Conservation (phyloP, 768 basidiomycete species). For the Russula vinacea region DNA sequence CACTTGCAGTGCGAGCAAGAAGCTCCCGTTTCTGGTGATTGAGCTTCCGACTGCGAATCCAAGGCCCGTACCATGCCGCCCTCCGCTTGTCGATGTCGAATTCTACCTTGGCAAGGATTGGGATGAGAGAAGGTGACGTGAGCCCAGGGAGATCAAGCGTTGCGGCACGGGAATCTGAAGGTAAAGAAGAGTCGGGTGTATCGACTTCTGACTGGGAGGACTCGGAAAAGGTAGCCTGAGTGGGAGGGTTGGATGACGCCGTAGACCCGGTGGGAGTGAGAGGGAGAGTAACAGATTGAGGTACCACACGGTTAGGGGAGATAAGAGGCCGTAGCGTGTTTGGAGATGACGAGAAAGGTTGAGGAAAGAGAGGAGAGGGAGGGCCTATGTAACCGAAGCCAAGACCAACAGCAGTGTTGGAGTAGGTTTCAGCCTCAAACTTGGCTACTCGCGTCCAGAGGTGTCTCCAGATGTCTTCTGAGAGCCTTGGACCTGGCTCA, state of each 20-base stretch:
- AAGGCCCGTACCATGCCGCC: conserved; percentile 85
- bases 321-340: conserved; percentile 46
- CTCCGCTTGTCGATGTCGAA: conserved; percentile 84
- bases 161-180: conserved; percentile 41
- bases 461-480: conserved; percentile 83
- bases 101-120: conserved; percentile 90
- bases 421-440: conserved; percentile 50
- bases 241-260: conserved; percentile 48
- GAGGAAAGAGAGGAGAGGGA: conserved; percentile 22
- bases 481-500: conserved; percentile 73
- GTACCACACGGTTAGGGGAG: conserved; percentile 35
- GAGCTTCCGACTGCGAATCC: conserved; percentile 62
- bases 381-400: conserved; percentile 32
- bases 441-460: conserved; percentile 75
- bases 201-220: conserved; percentile 30
- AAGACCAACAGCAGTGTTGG: conserved; percentile 47
- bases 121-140: conserved; percentile 60
- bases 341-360: conserved; percentile 31
- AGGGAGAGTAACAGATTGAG: conserved; percentile 37
- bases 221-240: conserved; percentile 34
- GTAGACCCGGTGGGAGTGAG: conserved; percentile 46
- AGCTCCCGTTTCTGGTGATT: conserved; percentile 54
- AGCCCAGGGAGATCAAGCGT: conserved; percentile 67
- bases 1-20: conserved; percentile 21
- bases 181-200: conserved; percentile 35